phyloP scores from a whole-genome alignment of 345 rosid genomes.

The Aquilaria sinensis region DNA sequence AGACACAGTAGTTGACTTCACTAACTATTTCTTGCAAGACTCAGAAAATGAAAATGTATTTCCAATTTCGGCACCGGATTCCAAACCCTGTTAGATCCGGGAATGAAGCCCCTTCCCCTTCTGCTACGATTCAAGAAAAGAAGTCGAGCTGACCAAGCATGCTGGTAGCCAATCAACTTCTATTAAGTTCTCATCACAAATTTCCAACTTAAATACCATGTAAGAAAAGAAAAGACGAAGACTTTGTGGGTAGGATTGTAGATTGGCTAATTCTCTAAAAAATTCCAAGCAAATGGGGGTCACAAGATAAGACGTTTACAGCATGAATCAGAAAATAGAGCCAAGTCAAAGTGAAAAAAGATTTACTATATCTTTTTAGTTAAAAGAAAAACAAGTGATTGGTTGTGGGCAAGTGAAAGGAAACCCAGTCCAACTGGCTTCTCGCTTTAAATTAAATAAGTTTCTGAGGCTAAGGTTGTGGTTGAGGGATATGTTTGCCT shows the following conservation, averaged over 20 bases:
- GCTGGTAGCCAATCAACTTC: slow-evolving; percentile 5
- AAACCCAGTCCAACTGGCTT: slow-evolving; percentile 3
- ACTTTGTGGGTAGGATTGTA: slow-evolving; percentile 34
- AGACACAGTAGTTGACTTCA: slow-evolving; percentile 26
- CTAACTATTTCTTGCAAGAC: slow-evolving; percentile 25
- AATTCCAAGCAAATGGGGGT: slow-evolving; percentile 18
- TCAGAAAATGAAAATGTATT: slow-evolving; percentile 14
- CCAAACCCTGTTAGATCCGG: slow-evolving; percentile 27
- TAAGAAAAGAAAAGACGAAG: slow-evolving; percentile 47
- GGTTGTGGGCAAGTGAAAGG: slow-evolving; percentile 12
- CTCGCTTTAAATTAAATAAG: neutral
- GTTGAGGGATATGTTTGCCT: slow-evolving; percentile 11
- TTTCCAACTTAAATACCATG: slow-evolving; percentile 23
- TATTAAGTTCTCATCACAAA: neutral
- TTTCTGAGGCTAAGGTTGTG: slow-evolving; percentile 6
- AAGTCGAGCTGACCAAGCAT: slow-evolving; percentile 4
- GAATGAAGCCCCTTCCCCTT: slow-evolving; percentile 14
- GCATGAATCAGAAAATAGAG: neutral
- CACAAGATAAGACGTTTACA: slow-evolving; percentile 31
- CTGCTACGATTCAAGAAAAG: slow-evolving; percentile 10
- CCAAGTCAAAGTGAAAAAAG: too few relatives aligned
- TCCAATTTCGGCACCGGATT: slow-evolving; percentile 29
- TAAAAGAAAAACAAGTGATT: neutral
- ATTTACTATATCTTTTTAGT: too few relatives aligned
- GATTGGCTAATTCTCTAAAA: slow-evolving; percentile 7